A percentile compares a stretch with the other conserved stretches of the same genome.
Evolutionary conservation across 768 basidiomycete species (phyloP).

Genomic region (Boletales sp.): DNA sequence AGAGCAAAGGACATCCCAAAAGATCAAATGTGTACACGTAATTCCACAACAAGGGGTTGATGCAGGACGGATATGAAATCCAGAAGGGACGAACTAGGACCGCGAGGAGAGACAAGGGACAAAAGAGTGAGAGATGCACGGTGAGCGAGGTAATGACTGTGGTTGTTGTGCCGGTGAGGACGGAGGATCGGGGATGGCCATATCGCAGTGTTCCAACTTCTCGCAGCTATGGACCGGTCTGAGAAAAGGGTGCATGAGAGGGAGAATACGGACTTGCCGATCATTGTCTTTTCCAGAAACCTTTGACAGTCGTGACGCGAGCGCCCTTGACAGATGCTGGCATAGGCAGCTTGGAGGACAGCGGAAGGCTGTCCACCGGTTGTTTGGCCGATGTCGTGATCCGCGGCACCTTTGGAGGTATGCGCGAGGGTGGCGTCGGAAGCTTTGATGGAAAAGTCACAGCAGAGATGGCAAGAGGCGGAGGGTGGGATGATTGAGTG

Average conservation of each 20-base stretch:
- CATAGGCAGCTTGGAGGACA: slow-evolving; percentile 23
- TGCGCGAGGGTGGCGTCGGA: slow-evolving; percentile 15
- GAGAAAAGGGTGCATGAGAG: not conserved
- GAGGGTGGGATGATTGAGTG: slow-evolving; percentile 16
- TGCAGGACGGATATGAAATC: slow-evolving; percentile 17
- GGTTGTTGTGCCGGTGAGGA: slow-evolving; percentile 7
- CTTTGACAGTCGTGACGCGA: slow-evolving; percentile 26
- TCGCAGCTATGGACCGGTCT: not conserved
- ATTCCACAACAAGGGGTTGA: slow-evolving; percentile 30
- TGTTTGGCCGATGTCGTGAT: slow-evolving; percentile 3
- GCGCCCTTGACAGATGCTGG: slow-evolving; percentile 21
- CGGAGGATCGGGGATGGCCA: slow-evolving; percentile 12
- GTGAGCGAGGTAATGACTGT: slow-evolving; percentile 13
- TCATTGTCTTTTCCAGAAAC: slow-evolving; percentile 30
- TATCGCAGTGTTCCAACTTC: too few species aligned
- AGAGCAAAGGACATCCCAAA: slow-evolving; percentile 13
- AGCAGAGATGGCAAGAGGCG: not conserved
- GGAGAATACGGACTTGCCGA: slow-evolving; percentile 16
- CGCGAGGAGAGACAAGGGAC: too few species aligned
- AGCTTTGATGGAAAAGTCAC: slow-evolving; percentile 18
- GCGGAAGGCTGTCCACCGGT: not conserved
- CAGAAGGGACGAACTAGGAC: too few species aligned
- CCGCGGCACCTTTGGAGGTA: slow-evolving; percentile 8
- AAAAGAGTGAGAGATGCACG: not conserved
- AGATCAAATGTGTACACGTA: slow-evolving; percentile 29